A percentile compares a stretch with the other conserved stretches of the same genome.
These are phyloP conservation scores for Termitomyces eurrhizus DNA, from an alignment of 768 basidiomycete species.

Conservation along the genomic window DNA sequence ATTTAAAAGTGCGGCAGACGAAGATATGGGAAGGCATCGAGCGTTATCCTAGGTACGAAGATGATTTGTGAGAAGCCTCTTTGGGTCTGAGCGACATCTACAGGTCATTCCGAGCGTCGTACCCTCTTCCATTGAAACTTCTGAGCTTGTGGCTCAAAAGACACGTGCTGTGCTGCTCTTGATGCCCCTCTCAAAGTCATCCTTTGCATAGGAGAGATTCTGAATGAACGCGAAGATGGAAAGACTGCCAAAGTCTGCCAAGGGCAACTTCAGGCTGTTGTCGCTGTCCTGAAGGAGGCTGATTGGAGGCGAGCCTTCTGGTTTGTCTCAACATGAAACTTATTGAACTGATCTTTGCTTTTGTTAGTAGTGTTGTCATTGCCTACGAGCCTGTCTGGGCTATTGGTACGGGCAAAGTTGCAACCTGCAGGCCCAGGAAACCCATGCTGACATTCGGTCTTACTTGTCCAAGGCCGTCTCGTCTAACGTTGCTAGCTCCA, in stretches of 20 bases:
- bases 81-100: neutral
- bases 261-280: constrained; percentile 74
- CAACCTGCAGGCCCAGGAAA: constrained; percentile 92
- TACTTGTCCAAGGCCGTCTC: constrained; percentile 70
- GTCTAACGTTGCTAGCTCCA: constrained; percentile 60
- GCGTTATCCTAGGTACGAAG: constrained; percentile 76
- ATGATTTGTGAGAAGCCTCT: neutral
- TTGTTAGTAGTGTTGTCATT: constrained; percentile 76
- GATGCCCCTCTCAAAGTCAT: constrained; percentile 78
- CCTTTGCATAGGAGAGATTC: constrained; percentile 94
- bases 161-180: constrained; percentile 81
- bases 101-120: constrained; percentile 93
- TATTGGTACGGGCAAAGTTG: constrained; percentile 96
- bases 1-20: constrained; percentile 53
- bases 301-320: constrained; percentile 72
- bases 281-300: constrained; percentile 51
- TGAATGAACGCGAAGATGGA: constrained; percentile 77
- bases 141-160: constrained; percentile 79
- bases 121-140: constrained; percentile 88
- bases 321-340: neutral
- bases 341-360: neutral
- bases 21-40: constrained; percentile 58
- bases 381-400: constrained; percentile 99
- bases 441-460: constrained; percentile 77
- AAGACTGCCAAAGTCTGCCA: constrained; percentile 79